Percentiles rank a stretch among this genome's conserved stretches.
These are phyloP conservation scores for Anisodus tanguticus DNA, from an alignment of 257 asterid species.

Conservation along the genomic window DNA sequence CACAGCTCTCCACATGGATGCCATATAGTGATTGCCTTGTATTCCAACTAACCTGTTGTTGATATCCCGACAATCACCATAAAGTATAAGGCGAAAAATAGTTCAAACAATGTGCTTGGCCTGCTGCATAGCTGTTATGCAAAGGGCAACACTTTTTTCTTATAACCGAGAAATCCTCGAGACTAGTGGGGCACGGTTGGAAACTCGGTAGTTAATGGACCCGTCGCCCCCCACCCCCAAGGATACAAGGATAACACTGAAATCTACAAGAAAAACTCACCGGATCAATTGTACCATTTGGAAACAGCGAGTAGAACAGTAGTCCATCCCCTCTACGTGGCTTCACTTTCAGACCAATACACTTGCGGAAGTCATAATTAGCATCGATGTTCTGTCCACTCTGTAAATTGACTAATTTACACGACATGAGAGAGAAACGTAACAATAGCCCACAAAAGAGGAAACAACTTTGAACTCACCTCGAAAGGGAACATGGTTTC, in stretches of 20 bases:
- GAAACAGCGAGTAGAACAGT: slow-evolving; percentile 76
- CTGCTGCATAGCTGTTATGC: not conserved
- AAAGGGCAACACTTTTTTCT: not conserved
- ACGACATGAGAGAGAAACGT: not conserved
- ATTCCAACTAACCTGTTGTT: not conserved
- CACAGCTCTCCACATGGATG: not conserved
- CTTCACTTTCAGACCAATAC: slow-evolving; percentile 85
- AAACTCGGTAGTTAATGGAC: not conserved
- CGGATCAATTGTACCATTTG: slow-evolving; percentile 87
- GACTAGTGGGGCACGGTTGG: not conserved
- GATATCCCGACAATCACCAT: not conserved
- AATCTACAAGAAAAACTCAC: slow-evolving; percentile 49
- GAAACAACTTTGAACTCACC: slow-evolving; percentile 45
- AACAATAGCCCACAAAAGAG: not conserved
- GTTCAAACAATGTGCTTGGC: not conserved
- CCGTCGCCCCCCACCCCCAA: not conserved
- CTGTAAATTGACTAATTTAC: slow-evolving; percentile 47
- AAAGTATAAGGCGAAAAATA: not conserved
- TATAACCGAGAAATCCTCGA: not conserved
- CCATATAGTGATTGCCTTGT: not conserved
- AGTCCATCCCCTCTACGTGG: slow-evolving; percentile 95
- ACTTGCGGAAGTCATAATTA: slow-evolving; percentile 63
- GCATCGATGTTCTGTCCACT: slow-evolving; percentile 71
- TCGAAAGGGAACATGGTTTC: slow-evolving; percentile 97
- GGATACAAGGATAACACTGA: not conserved